Conservation (phyloP, 1,284 basidiomycete genomes). For the Omphalotus olearius region DNA sequence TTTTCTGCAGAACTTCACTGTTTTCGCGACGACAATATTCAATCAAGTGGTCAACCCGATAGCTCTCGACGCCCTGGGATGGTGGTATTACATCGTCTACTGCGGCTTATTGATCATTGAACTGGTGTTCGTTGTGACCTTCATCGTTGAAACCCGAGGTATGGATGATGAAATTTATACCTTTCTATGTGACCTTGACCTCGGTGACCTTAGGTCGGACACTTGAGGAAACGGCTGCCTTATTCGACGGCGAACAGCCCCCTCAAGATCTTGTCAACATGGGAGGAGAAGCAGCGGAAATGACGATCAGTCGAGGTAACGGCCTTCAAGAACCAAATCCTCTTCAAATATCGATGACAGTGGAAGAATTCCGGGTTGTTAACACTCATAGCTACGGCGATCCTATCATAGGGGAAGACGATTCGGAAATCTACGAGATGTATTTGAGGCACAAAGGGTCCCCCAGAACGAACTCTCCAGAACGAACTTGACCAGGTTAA, state of each 20-base stretch:
- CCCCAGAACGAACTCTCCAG: too few relatives aligned
- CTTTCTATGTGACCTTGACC: neutral
- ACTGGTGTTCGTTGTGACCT: conserved; percentile 50
- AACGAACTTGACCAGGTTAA: too few relatives aligned
- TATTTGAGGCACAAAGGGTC: too few relatives aligned
- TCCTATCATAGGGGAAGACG: too few relatives aligned
- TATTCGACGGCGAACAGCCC: conserved; percentile 56
- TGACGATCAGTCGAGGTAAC: conserved; percentile 24
- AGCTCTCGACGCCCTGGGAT: conserved; percentile 58
- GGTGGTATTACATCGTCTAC: conserved; percentile 67
- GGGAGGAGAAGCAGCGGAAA: conserved; percentile 49
- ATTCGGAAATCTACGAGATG: too few relatives aligned
- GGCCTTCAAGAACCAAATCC: conserved; percentile 1
- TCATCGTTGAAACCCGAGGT: conserved; percentile 62
- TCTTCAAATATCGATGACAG: conserved; percentile 2
- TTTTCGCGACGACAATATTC: conserved; percentile 56
- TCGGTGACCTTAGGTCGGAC: conserved; percentile 40
- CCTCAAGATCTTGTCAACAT: conserved; percentile 40
- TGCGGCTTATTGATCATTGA: conserved; percentile 56
- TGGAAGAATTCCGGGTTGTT: neutral
- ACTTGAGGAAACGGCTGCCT: conserved; percentile 60
- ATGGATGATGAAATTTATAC: conserved; percentile 1
- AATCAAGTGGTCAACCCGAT: conserved; percentile 75
- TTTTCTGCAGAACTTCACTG: conserved; percentile 44
- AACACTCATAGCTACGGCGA: too few relatives aligned